These are phyloP conservation scores for Juncus inflexus DNA, from an alignment of 176 grass and related monocot genomes.

Conservation along the genomic window DNA sequence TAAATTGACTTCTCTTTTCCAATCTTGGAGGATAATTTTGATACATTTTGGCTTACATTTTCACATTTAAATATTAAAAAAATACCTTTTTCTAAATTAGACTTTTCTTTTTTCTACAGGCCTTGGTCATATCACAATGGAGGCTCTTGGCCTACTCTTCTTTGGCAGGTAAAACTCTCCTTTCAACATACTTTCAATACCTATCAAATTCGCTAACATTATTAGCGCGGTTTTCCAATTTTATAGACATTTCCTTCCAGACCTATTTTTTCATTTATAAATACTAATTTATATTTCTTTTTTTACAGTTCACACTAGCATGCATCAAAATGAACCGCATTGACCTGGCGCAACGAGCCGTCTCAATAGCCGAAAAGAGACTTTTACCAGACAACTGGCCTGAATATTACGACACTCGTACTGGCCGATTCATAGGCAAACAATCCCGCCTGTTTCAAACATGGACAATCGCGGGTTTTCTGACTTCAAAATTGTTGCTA, in stretches of 20 bases:
- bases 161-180: conserved; percentile 72
- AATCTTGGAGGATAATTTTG: no score
- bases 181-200: conserved; percentile 1
- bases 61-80: background rate
- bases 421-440: conserved; percentile 68
- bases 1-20: no score
- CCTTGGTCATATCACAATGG: conserved; percentile 99
- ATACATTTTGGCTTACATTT: no score
- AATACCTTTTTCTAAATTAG: conserved; percentile 26
- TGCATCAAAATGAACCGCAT: conserved; percentile 95
- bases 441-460: conserved; percentile 65
- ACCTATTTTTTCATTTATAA: background rate
- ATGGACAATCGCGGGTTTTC: conserved; percentile 53
- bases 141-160: conserved; percentile 95
- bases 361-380: conserved; percentile 71
- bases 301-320: conserved; percentile 80
- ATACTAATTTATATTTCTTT: conserved; percentile 9
- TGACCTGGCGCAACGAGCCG: conserved; percentile 68
- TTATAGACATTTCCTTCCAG: background rate
- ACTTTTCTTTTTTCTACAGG: conserved; percentile 41
- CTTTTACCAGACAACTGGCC: conserved; percentile 89
- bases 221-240: background rate
- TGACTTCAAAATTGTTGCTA: conserved; percentile 77
- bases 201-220: conserved; percentile 5
- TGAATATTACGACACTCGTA: conserved; percentile 82